Conservation (phyloP, 2,329 filamentous ascomycete species). For the Apiospora pterosperma region DNA sequence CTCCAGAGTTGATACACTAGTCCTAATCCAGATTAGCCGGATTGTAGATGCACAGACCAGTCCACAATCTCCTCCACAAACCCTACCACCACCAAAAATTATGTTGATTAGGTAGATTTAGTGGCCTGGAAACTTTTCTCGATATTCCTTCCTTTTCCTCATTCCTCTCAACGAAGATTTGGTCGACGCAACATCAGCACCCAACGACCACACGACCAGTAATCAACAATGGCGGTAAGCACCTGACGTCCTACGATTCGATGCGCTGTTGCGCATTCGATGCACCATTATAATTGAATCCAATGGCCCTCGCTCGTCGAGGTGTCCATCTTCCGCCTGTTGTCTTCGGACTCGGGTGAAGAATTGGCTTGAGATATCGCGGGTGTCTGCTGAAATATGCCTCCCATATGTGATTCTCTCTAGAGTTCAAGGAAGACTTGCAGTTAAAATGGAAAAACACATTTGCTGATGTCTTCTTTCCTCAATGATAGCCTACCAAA, state of each 20-base stretch:
- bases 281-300: conserved; percentile 15
- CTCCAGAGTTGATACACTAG: neutral
- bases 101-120: neutral
- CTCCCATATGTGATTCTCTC: conserved; percentile 56
- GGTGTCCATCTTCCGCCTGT: conserved; percentile 37
- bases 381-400: conserved; percentile 51
- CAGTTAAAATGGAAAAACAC: conserved; percentile 70
- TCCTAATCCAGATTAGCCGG: neutral
- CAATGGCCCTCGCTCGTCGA: conserved; percentile 30
- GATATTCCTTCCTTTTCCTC: conserved; percentile 27
- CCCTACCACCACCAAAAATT: conserved; percentile 19
- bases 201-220: conserved; percentile 46
- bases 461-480: conserved; percentile 97
- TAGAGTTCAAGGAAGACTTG: conserved; percentile 88
- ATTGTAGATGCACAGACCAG: neutral
- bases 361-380: conserved; percentile 61
- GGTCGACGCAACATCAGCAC: conserved; percentile 40
- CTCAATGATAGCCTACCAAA: conserved; percentile 99
- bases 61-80: conserved; percentile 14
- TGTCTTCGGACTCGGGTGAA: conserved; percentile 49
- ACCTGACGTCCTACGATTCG: conserved; percentile 22
- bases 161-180: conserved; percentile 21
- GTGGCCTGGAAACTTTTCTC: conserved; percentile 19
- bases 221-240: conserved; percentile 59
- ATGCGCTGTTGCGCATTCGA: conserved; percentile 23